phyloP scores from a whole-genome alignment of 805 yeast species.

The Candida koratica region DNA sequence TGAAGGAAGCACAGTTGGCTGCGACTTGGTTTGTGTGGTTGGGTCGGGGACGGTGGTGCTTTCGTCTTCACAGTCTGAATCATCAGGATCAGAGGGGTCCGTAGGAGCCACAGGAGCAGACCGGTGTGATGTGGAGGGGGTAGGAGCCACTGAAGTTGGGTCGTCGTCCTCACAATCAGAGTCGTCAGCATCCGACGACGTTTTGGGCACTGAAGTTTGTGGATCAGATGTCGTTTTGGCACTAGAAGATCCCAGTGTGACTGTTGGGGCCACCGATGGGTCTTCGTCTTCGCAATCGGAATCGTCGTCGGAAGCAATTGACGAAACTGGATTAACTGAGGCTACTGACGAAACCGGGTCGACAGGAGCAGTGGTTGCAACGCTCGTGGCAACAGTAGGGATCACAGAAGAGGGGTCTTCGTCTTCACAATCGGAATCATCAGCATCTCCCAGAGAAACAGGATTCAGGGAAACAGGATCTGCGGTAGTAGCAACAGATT shows the following conservation, averaged over 20 bases:
- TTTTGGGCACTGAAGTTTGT: neutral
- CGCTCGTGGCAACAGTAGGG: neutral
- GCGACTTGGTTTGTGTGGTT: neutral
- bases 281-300: constrained; percentile 17
- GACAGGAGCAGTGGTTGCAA: constrained; percentile 1
- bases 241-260: neutral
- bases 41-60: neutral
- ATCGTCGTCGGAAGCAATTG: constrained; percentile 14
- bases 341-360: constrained; percentile 1
- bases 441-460: no score
- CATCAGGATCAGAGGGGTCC: neutral
- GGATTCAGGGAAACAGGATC: no score
- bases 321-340: neutral
- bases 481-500: no score
- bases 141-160: constrained; percentile 2
- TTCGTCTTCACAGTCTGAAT: constrained; percentile 2
- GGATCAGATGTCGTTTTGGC: neutral
- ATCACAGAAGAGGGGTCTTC: constrained; percentile 1
- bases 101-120: neutral
- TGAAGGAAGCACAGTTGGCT: neutral
- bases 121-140: neutral
- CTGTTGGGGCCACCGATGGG: constrained; percentile 7
- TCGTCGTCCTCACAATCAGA: constrained; percentile 15
- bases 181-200: constrained; percentile 16
- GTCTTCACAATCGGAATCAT: constrained; percentile 14